Base-by-base conservation (phyloP, 805 yeast species). In the Lachancea kluyveri region DNA sequence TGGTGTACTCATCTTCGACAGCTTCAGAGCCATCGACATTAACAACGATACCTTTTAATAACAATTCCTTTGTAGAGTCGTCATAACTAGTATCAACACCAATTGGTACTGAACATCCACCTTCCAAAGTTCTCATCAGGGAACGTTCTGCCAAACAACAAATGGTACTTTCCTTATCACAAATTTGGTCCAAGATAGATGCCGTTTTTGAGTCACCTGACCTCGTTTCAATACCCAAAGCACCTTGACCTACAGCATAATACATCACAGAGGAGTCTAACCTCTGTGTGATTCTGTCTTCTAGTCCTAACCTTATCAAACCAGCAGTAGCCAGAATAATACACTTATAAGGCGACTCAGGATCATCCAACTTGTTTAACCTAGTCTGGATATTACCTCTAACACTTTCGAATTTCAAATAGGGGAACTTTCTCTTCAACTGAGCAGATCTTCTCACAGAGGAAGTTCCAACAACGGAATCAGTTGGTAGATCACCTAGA, bases 161-260 rank as follows among this genome's bases (percentile, higher is more conserved):
- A 38, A 77, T 60, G 1, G 87, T 72, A 3, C 94, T 70, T 5
- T 74, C 68, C 25, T 62, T 56, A 55, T 87, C 79, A 45, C 78
- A 79, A 39, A 90, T 74, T 36, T 72, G 66, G 11, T 68, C 57
- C 45, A 94, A 71, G 12, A 88, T 66, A 34, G 68, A 58, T 45
- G 63, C 63, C 59, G 83, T 72, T 30, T 65, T 62, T 5, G 57
- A 50, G 57, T 92, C 95, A 37, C 69, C 72, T 37, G 70, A 70
- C 47, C 94, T 72, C 44, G 90, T 84, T 62, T 92, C 98, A 17
- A 92, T 65, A 12, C 97, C 98, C 26, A 92, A 61, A 0, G 97
- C 97, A 42, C 98, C 98, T 64, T 92, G 98, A n/a, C 98, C 98
- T 27, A 92, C 96, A 1, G 98, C 96, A 54, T 90, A 84, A 54